Evolutionary conservation across 2,329 filamentous ascomycete genomes (phyloP), one percentile per base, ranked within the genome.

Genomic region (Curvularia sp.): DNA sequence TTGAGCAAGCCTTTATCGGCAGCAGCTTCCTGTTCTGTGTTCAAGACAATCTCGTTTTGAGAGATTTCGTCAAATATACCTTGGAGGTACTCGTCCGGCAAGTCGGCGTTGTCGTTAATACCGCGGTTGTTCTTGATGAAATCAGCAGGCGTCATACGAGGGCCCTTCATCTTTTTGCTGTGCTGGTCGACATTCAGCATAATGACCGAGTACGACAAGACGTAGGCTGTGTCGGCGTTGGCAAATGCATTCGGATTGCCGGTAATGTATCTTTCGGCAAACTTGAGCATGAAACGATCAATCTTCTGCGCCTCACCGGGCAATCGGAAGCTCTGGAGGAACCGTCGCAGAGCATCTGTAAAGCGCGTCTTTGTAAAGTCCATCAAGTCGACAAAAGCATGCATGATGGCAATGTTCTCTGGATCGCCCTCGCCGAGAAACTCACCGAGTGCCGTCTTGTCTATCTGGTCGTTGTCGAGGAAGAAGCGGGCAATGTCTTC

Each of bases 41-140:
- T 90, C 7, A 99, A 84, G 0, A 99, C 93, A 66, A 99, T 99
- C 77, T 99, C 95, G 60, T 98, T 94, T 56, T 83, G 84, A 1
- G 84, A 86, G 69, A 99, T 99, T 74, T 99, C 95, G 5, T 99
- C 94, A 67, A 89, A 99, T 53, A 99, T 98, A 5, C 84, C 86
- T 27, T 87, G 83, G 2, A 99, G 86, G 72, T 99, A 99, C 36
- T 99, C 95, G 49, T 96, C 88, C 0, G 96, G 95, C 59, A 99
- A 80, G 80, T 98, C 92, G 28, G 92, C 90, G 66, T 91, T 94
- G 79, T 99, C 95, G 78, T 99, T 98, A 81, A 99, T 99, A 57
- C 95, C 95, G 27, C 95, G 84, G 77, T 99, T 99, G 79, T 99
- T 99, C 82, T 96, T 97, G 81, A 99, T 97, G 74, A 99, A 99